Evolutionary conservation across 257 asterid genomes (phyloP).

Genomic region (Salvia miltiorrhiza): DNA sequence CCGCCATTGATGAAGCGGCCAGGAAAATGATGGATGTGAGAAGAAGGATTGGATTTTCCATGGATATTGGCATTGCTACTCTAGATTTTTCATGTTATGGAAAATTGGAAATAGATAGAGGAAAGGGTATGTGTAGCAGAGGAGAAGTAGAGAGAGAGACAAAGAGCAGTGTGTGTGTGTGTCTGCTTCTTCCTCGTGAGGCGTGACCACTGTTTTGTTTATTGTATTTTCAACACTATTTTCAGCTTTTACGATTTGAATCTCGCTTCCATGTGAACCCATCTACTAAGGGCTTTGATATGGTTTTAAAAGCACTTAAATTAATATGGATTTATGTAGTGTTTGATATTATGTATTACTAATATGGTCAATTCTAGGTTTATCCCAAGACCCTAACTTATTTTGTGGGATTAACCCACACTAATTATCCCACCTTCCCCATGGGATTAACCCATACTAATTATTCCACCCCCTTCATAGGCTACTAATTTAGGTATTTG

Average conservation of each 20-base stretch:
- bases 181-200: neutral
- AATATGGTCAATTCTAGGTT: too few relatives aligned
- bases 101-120: too few relatives aligned
- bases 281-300: too few relatives aligned
- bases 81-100: neutral
- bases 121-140: neutral
- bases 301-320: too few relatives aligned
- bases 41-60: conserved; percentile 2
- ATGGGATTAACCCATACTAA: too few relatives aligned
- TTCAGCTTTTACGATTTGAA: neutral
- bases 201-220: neutral
- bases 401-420: too few relatives aligned
- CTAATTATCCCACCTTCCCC: too few relatives aligned
- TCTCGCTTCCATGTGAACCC: neutral
- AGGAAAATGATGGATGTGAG: conserved; percentile 13
- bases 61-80: neutral
- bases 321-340: too few relatives aligned
- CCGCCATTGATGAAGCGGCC: conserved; percentile 7
- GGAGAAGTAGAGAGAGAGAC: neutral
- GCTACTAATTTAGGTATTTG: too few relatives aligned
- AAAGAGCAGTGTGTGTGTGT: neutral
- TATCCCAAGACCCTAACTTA: too few relatives aligned
- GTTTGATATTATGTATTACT: too few relatives aligned
- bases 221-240: neutral
- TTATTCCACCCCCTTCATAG: too few relatives aligned